Conservation (phyloP, 2,329 filamentous ascomycete species). For the Hymenoscyphus infarciens region DNA sequence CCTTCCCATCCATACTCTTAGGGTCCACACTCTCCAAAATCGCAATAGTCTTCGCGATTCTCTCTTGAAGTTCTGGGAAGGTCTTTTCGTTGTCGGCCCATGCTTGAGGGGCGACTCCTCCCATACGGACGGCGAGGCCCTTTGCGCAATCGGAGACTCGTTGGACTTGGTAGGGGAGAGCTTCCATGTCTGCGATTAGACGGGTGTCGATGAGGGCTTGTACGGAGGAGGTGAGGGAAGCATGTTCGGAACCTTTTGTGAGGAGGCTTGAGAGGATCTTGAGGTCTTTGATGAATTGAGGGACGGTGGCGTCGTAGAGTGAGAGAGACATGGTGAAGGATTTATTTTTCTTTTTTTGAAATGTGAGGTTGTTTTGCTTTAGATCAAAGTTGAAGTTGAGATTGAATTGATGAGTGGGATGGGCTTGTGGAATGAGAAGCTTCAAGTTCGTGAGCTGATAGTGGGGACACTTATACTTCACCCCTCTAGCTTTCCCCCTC, state of each 20-base stretch:
- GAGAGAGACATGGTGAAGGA: slow-evolving; percentile 10
- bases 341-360: neutral
- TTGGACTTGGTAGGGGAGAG: slow-evolving; percentile 48
- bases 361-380: neutral
- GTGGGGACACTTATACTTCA: neutral
- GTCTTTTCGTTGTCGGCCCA: slow-evolving; percentile 45
- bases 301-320: slow-evolving; percentile 39
- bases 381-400: neutral
- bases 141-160: slow-evolving; percentile 42
- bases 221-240: slow-evolving; percentile 32
- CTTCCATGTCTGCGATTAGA: slow-evolving; percentile 48
- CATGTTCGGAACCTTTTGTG: slow-evolving; percentile 41
- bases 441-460: neutral
- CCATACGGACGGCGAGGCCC: slow-evolving; percentile 39
- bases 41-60: slow-evolving; percentile 45
- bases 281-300: slow-evolving; percentile 42
- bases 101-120: slow-evolving; percentile 33
- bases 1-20: slow-evolving; percentile 42
- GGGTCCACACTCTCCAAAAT: slow-evolving; percentile 44
- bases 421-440: neutral
- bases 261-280: slow-evolving; percentile 42
- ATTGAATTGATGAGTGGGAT: neutral
- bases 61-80: slow-evolving; percentile 45
- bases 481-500: neutral
- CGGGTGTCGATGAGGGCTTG: slow-evolving; percentile 37